Evolutionary conservation across 371 early-diverging fungal species (phyloP).

Genomic region (Chytridiales sp.): DNA sequence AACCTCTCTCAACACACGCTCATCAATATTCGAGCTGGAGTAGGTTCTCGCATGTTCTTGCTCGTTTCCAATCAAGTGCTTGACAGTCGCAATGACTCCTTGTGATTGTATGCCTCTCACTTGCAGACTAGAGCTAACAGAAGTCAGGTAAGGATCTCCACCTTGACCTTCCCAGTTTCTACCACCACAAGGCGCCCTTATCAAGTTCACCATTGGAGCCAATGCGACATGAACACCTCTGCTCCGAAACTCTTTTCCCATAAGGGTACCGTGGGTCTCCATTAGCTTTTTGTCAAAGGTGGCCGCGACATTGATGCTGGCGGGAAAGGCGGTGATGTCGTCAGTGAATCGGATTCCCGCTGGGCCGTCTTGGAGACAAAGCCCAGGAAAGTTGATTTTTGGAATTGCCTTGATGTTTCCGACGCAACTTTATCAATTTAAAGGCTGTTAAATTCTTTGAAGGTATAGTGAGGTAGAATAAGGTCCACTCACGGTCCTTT

Average conservation of each 20-base stretch:
- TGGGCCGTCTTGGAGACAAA: slow-evolving; percentile 60
- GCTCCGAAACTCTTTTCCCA: slow-evolving; percentile 54
- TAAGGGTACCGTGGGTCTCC: slow-evolving; percentile 44
- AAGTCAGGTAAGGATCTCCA: slow-evolving; percentile 56
- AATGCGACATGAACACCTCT: slow-evolving; percentile 52
- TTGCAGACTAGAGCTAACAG: slow-evolving; percentile 20
- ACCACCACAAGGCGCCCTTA: slow-evolving; percentile 54
- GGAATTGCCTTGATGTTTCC: slow-evolving; percentile 44
- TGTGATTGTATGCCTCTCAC: slow-evolving; percentile 34
- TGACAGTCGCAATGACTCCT: slow-evolving; percentile 52
- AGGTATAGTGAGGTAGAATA: background rate
- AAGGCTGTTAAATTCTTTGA: background rate
- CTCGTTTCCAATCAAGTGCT: slow-evolving; percentile 52
- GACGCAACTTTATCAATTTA: slow-evolving; percentile 28
- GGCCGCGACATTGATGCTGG: slow-evolving; percentile 55
- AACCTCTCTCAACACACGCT: slow-evolving; percentile 55
- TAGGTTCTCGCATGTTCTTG: slow-evolving; percentile 36
- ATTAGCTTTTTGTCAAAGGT: slow-evolving; percentile 56
- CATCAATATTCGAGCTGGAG: slow-evolving; percentile 43
- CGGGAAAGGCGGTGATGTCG: slow-evolving; percentile 46
- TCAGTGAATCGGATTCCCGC: slow-evolving; percentile 47
- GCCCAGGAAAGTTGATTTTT: slow-evolving; percentile 42
- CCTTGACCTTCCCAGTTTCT: slow-evolving; percentile 62
- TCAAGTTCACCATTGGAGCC: slow-evolving; percentile 58
- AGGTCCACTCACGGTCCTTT: slow-evolving; percentile 8